Conservation (phyloP, 345 rosid genomes). For the Aquilaria sinensis region DNA sequence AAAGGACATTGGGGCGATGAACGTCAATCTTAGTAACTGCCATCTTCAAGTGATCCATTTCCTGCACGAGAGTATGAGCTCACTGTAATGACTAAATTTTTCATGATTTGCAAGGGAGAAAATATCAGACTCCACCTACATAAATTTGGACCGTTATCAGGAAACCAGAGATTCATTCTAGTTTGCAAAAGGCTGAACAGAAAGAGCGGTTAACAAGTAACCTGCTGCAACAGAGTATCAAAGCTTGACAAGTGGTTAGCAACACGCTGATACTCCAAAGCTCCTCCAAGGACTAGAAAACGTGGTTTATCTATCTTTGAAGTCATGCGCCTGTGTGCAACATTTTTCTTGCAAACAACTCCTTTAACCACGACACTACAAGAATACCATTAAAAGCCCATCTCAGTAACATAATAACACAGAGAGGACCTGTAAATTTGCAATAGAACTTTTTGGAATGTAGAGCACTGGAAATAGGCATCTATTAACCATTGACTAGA, state of each 20-base stretch:
- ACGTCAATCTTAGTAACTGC: constrained; percentile 85
- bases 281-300: constrained; percentile 84
- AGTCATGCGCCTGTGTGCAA: constrained; percentile 94
- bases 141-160: constrained; percentile 7
- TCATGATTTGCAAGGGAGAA: background rate
- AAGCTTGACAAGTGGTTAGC: constrained; percentile 81
- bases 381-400: constrained; percentile 26
- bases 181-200: constrained; percentile 13
- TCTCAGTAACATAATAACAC: constrained; percentile 18
- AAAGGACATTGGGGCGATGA: constrained; percentile 79
- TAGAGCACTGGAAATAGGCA: no score
- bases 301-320: constrained; percentile 81
- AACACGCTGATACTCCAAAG: constrained; percentile 93
- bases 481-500: no score
- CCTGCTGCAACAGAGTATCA: constrained; percentile 93
- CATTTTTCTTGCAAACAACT: constrained; percentile 93
- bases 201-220: constrained; percentile 24
- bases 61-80: constrained; percentile 43
- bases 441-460: no score
- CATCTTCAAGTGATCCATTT: constrained; percentile 99
- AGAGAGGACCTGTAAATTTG: background rate
- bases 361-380: constrained; percentile 82
- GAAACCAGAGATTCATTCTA: constrained; percentile 9
- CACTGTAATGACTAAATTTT: constrained; percentile 13
- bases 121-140: constrained; percentile 1